Evolutionary conservation across 2,329 filamentous ascomycete genomes (phyloP), one percentile per base, ranked within the genome.

Genomic region (Simplicillium sp.): DNA sequence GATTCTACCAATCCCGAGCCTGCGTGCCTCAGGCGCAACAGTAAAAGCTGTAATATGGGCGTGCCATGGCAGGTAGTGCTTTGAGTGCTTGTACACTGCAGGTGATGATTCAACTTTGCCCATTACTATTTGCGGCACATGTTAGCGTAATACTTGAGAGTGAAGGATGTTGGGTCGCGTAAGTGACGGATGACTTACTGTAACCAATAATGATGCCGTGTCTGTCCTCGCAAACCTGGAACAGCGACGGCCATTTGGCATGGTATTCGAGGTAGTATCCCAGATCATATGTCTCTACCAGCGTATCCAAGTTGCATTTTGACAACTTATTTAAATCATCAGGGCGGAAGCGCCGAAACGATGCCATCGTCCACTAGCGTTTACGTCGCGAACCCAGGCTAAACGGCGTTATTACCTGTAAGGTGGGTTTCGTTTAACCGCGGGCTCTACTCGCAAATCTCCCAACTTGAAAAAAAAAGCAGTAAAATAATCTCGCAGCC

Each of bases 41-140:
- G 92, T 97, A 39, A 98, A 72, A 31, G 90, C 92, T 4, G 92
- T 98, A 57, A 98, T 94, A 64, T 98, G 92, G 15, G 88, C 90
- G 66, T 98, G 92, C 87, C 88, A 97, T n/a, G 90, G 90, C n/a
- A 95, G 82, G 66, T 94, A 94, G 66, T 96, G 88, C 54, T 82
- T 74, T 38, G 87, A 92, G 54, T 80, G 80, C 44, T 78, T 73
- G 59, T 84, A 77, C 40, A 80, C 79, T 35, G 85, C 71, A 12
- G 85, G 83, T 41, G 87, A 94, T 48, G 87, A 82, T 68, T 97
- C 90, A 45, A 94, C 77, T 68, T 98, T 98, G 58, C 90, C 92
- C 77, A 98, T 94, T 58, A 98, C 89, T 95, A 49, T 86, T 46
- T 39, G 46, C 35, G 13, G 36, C 41, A 41, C 43, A 53, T 57